These are phyloP conservation scores for Aspergillus sp. DNA, from an alignment of 2,329 filamentous ascomycete genomes.

Conservation along the genomic window DNA sequence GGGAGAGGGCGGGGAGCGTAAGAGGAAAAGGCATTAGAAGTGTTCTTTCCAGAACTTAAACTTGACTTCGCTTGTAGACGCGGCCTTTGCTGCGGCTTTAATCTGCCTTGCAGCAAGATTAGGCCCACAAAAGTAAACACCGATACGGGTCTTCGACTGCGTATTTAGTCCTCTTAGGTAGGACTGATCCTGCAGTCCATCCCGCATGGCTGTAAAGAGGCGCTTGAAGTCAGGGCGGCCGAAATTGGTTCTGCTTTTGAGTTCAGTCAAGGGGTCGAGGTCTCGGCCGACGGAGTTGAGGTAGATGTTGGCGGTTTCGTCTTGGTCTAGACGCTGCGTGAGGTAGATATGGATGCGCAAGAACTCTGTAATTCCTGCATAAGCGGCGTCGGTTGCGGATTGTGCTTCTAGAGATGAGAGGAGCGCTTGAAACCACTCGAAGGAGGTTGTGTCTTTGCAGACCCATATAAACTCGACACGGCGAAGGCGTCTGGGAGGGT, in stretches of 20 bases:
- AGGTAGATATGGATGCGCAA: conserved; percentile 97
- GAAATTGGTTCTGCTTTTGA: conserved; percentile 88
- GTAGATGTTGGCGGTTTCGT: conserved; percentile 94
- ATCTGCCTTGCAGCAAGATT: conserved; percentile 79
- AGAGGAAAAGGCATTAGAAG: conserved; percentile 35
- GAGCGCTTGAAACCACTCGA: conserved; percentile 98
- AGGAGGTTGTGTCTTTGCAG: conserved; percentile 90
- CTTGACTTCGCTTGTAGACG: conserved; percentile 73
- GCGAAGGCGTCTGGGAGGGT: conserved; percentile 83
- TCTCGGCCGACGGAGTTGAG: conserved; percentile 89
- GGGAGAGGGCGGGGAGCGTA: too few relatives aligned
- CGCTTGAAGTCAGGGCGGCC: conserved; percentile 85
- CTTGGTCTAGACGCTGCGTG: conserved; percentile 86
- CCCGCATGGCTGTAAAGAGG: conserved; percentile 79
- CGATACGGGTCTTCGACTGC: conserved; percentile 77
- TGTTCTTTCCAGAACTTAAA: conserved; percentile 99
- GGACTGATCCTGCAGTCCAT: conserved; percentile 79
- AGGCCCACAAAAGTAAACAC: conserved; percentile 97
- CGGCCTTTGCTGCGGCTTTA: conserved; percentile 72
- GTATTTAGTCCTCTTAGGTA: conserved; percentile 82
- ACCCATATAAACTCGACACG: conserved; percentile 99
- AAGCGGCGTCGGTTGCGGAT: conserved; percentile 67
- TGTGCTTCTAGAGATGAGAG: conserved; percentile 88
- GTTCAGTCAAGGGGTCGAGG: conserved; percentile 86
- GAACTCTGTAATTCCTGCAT: conserved; percentile 66